phyloP scores from a whole-genome alignment of 2,329 filamentous ascomycete genomes.

The Pseudocercospora fuligena region DNA sequence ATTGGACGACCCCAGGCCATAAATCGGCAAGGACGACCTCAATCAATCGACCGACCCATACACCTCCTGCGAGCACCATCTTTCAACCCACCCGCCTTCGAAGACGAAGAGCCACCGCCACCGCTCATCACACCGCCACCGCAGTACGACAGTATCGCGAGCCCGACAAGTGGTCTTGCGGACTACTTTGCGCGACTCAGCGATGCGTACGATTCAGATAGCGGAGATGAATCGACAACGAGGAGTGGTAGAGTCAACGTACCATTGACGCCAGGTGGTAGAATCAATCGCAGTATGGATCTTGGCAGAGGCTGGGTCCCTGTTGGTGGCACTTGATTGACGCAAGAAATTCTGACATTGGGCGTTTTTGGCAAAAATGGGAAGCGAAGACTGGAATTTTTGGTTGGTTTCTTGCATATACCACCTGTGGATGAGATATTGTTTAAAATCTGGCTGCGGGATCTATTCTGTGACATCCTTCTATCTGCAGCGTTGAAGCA shows the following conservation, averaged over 20 bases:
- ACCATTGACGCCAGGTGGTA: conserved; percentile 66
- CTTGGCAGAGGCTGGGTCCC: conserved; percentile 56
- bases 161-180: conserved; percentile 71
- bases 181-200: conserved; percentile 87
- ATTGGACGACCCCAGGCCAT: conserved; percentile 32
- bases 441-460: not conserved
- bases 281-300: conserved; percentile 69
- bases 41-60: conserved; percentile 67
- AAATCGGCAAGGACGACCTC: conserved; percentile 56
- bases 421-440: not conserved
- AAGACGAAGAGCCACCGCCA: conserved; percentile 77
- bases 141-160: conserved; percentile 79
- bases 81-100: conserved; percentile 85
- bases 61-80: conserved; percentile 83
- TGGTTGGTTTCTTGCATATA: not conserved
- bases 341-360: not conserved
- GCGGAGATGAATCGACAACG: conserved; percentile 30
- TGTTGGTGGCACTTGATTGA: conserved; percentile 23
- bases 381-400: not conserved
- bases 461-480: not conserved
- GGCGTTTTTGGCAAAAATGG: not conserved
- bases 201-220: conserved; percentile 60
- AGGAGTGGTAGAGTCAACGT: conserved; percentile 55
- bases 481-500: not conserved
- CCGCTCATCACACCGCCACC: conserved; percentile 80